phyloP scores from a whole-genome alignment of 2,329 filamentous ascomycete species.

The Domatiomyces globalis region DNA sequence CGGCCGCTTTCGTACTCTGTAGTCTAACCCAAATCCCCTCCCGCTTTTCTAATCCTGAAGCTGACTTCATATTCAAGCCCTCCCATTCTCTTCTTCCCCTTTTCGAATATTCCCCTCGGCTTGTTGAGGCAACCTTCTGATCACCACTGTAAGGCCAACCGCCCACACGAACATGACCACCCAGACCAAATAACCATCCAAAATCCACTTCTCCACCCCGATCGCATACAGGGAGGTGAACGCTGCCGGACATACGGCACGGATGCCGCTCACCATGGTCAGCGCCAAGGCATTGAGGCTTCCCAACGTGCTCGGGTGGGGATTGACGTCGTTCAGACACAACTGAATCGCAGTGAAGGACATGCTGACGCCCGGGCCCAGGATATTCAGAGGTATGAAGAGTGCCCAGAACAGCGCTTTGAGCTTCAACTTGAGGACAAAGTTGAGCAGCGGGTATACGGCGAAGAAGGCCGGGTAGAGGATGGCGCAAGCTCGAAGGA shows the following conservation, averaged over 20 bases:
- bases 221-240: constrained; percentile 55
- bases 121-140: constrained; percentile 23
- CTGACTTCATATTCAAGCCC: neutral
- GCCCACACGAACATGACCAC: constrained; percentile 36
- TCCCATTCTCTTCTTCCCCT: neutral
- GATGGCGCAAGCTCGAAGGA: constrained; percentile 45
- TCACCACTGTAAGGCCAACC: constrained; percentile 21
- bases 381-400: constrained; percentile 30
- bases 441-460: constrained; percentile 39
- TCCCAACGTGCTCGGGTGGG: constrained; percentile 49
- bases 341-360: constrained; percentile 56
- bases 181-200: constrained; percentile 54
- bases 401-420: constrained; percentile 44
- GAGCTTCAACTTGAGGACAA: constrained; percentile 39
- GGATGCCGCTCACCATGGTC: constrained; percentile 45
- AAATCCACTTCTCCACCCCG: constrained; percentile 47
- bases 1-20: too few species aligned
- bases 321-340: constrained; percentile 58
- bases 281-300: constrained; percentile 58
- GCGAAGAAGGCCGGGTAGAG: constrained; percentile 53
- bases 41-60: neutral
- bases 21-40: neutral
- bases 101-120: constrained; percentile 9
- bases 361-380: constrained; percentile 54
- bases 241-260: constrained; percentile 51